Base-by-base conservation (phyloP, 2,329 filamentous ascomycete species). In the Xylaria sp. region DNA sequence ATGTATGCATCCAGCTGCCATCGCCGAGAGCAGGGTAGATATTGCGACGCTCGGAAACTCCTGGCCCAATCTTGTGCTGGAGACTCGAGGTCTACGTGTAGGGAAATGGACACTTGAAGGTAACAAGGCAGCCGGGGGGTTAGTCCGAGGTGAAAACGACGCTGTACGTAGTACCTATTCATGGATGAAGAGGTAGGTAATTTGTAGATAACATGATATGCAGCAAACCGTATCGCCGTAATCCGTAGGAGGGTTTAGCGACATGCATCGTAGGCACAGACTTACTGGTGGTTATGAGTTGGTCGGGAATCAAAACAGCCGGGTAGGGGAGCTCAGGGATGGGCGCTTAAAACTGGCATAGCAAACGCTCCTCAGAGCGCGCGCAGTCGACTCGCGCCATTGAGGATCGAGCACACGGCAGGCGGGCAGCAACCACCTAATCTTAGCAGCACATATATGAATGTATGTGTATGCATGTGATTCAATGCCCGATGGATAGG, bases 301-400 rank as follows among this genome's bases (percentile, higher is more conserved):
- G 34, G 21, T 45, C 52, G 58, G 58, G 29, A 45, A 46, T 21
- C 4, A 48, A 9, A 20, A 52, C 11, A 45, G 39, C 50, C 52
- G 48, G 48, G 50, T 50, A 29, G 43, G 18, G 52, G n/a, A n/a
- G n/a, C n/a, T n/a, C n/a, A n/a, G n/a, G n/a, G n/a, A n/a, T n/a
- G n/a, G 45, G 58, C 52, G 52, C 58, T 52, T 59, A 59, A 54
- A 40, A 19, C 49, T 40, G 44, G 20, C 20, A 49, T 34, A 16
- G 22, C 13, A 9, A 16, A 21, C 22, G 18, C n/a, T 8, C 11
- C 11, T 6, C 3, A 18, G n/a, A 39, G 48, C 48, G 40, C 29
- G 48, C 41, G 48, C 19, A 39, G n/a, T 2, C 26, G 19, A 16
- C 4, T 21, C 16, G 17, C 40, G 21, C 20, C 20, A 49, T 43